A percentile compares a stretch with the other conserved stretches of the same genome.
phyloP scores from a whole-genome alignment of 768 basidiomycete species.

The Lenzites betulinus region DNA sequence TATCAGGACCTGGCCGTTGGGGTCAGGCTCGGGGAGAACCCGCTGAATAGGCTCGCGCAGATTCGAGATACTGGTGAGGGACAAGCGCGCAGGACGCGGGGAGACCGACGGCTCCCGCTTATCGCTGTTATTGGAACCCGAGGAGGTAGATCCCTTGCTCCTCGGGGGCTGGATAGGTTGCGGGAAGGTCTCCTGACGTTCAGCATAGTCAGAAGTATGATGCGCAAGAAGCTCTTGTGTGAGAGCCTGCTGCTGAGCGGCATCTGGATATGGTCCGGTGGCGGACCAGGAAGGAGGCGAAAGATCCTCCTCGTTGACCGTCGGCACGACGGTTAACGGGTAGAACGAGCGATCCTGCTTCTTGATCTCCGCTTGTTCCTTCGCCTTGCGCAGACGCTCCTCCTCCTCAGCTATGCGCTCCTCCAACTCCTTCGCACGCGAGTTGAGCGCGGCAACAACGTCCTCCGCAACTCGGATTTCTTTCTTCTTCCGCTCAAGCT shows the following conservation, averaged over 20 bases:
- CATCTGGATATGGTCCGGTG: constrained; percentile 3
- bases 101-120: constrained; percentile 23
- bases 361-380: constrained; percentile 56
- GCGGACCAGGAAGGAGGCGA: constrained; percentile 22
- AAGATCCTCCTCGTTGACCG: constrained; percentile 25
- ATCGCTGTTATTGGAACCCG: constrained; percentile 19
- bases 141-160: constrained; percentile 21
- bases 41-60: constrained; percentile 23
- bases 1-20: constrained; percentile 21
- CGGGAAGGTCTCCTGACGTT: constrained; percentile 25
- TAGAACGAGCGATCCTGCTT: constrained; percentile 45
- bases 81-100: constrained; percentile 28
- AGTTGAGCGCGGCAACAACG: constrained; percentile 58
- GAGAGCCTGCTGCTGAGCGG: constrained; percentile 13
- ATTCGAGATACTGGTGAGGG: constrained; percentile 30
- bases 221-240: constrained; percentile 20
- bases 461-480: constrained; percentile 72
- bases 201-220: constrained; percentile 19
- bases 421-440: constrained; percentile 73
- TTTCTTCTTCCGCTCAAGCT: constrained; percentile 49
- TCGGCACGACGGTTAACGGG: constrained; percentile 31
- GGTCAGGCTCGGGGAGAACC: constrained; percentile 13
- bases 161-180: constrained; percentile 11
- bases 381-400: constrained; percentile 57
- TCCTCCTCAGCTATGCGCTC: constrained; percentile 65